Conservation (phyloP, 1,139 yeast genomes). For the Hemisphaericaspora lyxosophila region DNA sequence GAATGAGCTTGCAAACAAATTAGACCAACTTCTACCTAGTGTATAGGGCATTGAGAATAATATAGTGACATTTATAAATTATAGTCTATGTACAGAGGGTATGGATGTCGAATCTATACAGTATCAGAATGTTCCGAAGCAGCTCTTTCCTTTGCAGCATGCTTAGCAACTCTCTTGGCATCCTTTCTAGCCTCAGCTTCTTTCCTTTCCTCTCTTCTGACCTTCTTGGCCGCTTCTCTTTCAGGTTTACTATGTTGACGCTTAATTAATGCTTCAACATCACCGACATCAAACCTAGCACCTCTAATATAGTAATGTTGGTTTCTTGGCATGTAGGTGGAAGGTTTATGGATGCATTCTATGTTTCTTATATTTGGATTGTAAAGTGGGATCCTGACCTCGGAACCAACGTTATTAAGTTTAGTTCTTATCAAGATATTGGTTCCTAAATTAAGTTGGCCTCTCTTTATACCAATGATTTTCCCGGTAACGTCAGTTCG, state of each 20-base stretch:
- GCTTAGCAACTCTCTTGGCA: not conserved
- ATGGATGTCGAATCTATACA: not conserved
- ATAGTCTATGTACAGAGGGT: constrained; percentile 3
- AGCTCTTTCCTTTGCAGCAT: not conserved
- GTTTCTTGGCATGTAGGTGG: constrained; percentile 66
- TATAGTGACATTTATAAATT: too few species aligned
- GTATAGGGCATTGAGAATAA: too few species aligned
- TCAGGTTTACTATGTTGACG: constrained; percentile 14
- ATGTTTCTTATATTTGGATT: constrained; percentile 74
- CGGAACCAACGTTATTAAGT: constrained; percentile 70
- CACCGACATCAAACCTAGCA: constrained; percentile 79
- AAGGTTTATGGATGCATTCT: constrained; percentile 73
- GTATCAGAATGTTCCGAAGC: not conserved
- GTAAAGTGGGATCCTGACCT: constrained; percentile 72
- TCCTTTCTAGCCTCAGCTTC: constrained; percentile 1
- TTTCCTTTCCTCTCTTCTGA: constrained; percentile 1
- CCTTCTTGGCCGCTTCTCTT: constrained; percentile 3
- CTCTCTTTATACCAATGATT: constrained; percentile 70
- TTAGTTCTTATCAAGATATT: constrained; percentile 77
- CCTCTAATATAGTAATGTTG: constrained; percentile 83
- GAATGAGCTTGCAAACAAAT: constrained; percentile 21
- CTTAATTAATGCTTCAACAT: constrained; percentile 53
- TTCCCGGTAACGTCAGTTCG: constrained; percentile 73
- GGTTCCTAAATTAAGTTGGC: constrained; percentile 59
- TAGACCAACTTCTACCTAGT: constrained; percentile 16